A percentile compares a stretch with the other conserved stretches of the same genome.
Conservation (phyloP, 2,329 filamentous ascomycete species). For the Tolypocladium capitatum region DNA sequence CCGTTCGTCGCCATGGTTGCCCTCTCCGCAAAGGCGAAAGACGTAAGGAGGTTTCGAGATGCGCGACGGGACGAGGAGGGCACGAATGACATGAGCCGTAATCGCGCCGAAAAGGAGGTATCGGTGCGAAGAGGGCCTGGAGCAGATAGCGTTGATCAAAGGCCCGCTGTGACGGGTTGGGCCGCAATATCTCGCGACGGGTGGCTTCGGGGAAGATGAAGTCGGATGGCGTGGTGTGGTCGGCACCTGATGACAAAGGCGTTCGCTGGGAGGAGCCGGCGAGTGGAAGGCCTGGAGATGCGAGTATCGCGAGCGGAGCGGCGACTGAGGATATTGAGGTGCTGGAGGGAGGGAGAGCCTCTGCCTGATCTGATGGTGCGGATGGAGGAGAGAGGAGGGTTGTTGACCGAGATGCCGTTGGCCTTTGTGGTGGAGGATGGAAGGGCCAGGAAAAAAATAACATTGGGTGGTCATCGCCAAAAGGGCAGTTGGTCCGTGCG, state of each 20-base stretch:
- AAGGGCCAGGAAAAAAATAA: constrained; percentile 5
- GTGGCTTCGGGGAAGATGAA: background rate
- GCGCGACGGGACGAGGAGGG: background rate
- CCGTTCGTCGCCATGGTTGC: constrained; percentile 44
- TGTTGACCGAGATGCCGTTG: constrained; percentile 3
- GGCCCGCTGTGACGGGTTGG: background rate
- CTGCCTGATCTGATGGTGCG: background rate
- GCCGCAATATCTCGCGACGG: background rate
- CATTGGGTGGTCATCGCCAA: constrained; percentile 8
- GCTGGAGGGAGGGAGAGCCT: constrained; percentile 4
- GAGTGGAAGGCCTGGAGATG: background rate
- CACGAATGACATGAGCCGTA: background rate
- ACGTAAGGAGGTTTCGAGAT: background rate
- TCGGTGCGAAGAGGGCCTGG: background rate
- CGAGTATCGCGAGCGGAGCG: constrained; percentile 1
- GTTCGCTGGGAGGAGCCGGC: background rate
- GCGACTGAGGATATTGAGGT: constrained; percentile 3
- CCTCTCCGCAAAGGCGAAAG: constrained; percentile 2
- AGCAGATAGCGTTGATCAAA: background rate
- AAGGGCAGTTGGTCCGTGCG: constrained; percentile 6
- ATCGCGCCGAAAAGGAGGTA: background rate
- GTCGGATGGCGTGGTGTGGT: background rate
- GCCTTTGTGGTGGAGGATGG: background rate
- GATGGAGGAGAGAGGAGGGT: constrained; percentile 4
- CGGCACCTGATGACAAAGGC: constrained; percentile 7